phyloP scores from a whole-genome alignment of 108 stramenopile species.

The Skeletonema menzelii region DNA sequence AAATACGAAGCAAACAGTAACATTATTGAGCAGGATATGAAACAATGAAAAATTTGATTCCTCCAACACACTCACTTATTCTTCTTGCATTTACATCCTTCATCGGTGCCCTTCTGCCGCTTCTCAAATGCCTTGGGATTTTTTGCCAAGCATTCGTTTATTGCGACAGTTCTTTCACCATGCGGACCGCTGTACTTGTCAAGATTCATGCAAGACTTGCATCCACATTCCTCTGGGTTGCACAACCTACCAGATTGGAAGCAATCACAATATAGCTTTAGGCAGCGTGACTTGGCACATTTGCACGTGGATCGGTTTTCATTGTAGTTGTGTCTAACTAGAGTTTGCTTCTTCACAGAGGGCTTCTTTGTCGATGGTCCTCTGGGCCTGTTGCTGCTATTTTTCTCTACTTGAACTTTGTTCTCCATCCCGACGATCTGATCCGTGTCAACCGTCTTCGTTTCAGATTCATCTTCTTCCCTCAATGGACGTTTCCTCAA shows the following conservation, averaged over 20 bases:
- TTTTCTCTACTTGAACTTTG: background rate
- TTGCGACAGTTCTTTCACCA: constrained; percentile 52
- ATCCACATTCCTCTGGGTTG: constrained; percentile 47
- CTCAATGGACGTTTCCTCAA: constrained; percentile 35
- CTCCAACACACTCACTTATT: constrained; percentile 63
- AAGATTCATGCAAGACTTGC: constrained; percentile 61
- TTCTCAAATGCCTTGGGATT: constrained; percentile 64
- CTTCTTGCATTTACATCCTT: constrained; percentile 66
- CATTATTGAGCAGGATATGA: too few relatives aligned
- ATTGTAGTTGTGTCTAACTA: constrained; percentile 32
- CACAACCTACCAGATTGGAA: constrained; percentile 58
- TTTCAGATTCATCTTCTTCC: background rate
- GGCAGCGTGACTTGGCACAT: constrained; percentile 35
- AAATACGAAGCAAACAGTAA: background rate
- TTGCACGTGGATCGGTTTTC: constrained; percentile 25
- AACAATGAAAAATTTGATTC: too few relatives aligned
- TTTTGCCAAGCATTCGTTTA: constrained; percentile 42
- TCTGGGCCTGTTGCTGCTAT: background rate
- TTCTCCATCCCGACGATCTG: background rate
- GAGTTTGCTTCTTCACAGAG: constrained; percentile 5
- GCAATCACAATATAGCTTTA: constrained; percentile 75
- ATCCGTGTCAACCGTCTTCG: background rate
- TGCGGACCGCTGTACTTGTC: constrained; percentile 23
- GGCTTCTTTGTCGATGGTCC: constrained; percentile 1
- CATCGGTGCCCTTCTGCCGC: constrained; percentile 34